These are phyloP conservation scores for Cyberlindnera bimundalis DNA, from an alignment of 805 yeast species.

Conservation along the genomic window DNA sequence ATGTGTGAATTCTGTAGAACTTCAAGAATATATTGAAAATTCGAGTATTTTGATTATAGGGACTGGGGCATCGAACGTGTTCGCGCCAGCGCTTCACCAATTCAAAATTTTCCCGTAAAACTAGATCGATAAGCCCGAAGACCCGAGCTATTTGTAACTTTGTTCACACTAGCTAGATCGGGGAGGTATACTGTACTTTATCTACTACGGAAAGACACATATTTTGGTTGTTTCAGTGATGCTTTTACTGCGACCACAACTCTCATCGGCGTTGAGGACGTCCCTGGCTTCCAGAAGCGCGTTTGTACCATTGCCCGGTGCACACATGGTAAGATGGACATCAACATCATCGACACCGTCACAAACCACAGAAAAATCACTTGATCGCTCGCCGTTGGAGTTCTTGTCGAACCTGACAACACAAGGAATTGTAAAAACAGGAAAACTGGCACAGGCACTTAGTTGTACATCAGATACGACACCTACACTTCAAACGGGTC, in stretches of 20 bases:
- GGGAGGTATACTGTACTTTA: no score
- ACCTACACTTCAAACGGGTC: slow-evolving; percentile 19
- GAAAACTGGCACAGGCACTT: slow-evolving; percentile 26
- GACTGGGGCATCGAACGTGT: slow-evolving; percentile 1
- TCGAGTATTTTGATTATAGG: no score
- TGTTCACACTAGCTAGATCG: no score
- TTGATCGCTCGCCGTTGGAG: slow-evolving; percentile 37
- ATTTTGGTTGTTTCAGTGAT: no score
- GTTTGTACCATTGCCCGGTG: neutral
- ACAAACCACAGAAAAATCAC: neutral
- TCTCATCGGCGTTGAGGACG: slow-evolving; percentile 3
- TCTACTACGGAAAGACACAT: no score
- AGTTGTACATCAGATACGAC: slow-evolving; percentile 16
- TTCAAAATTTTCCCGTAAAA: slow-evolving; percentile 1
- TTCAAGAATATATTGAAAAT: no score
- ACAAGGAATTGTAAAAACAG: slow-evolving; percentile 4
- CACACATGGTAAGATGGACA: slow-evolving; percentile 2
- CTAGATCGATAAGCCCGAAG: slow-evolving; percentile 8
- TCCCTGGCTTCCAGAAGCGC: slow-evolving; percentile 1
- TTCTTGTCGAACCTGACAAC: slow-evolving; percentile 33
- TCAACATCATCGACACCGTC: slow-evolving; percentile 8
- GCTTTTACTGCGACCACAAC: slow-evolving; percentile 8
- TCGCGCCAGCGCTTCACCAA: neutral
- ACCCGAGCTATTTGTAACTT: no score
- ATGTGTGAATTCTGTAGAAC: neutral